These are phyloP conservation scores for Coffea humblotiana DNA, from an alignment of 305 asterid genomes.

Conservation along the genomic window DNA sequence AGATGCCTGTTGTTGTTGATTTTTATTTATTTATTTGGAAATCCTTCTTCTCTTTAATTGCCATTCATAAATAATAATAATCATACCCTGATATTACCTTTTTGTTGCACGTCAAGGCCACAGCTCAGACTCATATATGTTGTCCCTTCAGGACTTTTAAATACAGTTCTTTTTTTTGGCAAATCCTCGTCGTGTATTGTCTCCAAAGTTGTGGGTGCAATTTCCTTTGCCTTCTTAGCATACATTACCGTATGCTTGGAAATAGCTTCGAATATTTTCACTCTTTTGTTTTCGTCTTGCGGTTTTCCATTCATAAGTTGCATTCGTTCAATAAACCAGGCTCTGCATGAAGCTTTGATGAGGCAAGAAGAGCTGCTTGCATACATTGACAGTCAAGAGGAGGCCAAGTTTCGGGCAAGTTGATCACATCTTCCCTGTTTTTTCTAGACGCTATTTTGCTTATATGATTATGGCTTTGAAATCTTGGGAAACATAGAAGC, in stretches of 20 bases:
- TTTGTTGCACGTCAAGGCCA: not conserved
- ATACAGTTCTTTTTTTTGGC: too few species aligned
- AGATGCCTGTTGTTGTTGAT: not conserved
- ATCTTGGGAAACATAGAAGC: too few species aligned
- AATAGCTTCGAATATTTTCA: not conserved
- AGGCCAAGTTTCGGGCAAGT: constrained; percentile 74
- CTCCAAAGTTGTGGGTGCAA: not conserved
- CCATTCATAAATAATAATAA: not conserved
- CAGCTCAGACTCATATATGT: not conserved
- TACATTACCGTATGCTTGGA: not conserved
- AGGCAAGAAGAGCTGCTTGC: constrained; percentile 98
- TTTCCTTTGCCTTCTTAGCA: not conserved
- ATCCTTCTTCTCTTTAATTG: not conserved
- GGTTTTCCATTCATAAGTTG: not conserved
- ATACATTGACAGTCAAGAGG: constrained; percentile 87
- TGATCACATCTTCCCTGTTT: constrained; percentile 7
- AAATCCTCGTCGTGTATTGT: not conserved
- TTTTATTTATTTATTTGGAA: not conserved
- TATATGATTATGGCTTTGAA: not conserved
- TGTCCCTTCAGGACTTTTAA: not conserved
- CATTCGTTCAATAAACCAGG: constrained; percentile 43
- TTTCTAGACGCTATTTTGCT: not conserved
- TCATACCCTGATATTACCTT: not conserved
- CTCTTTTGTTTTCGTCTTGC: not conserved
- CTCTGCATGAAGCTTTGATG: constrained; percentile 94